Evolutionary conservation across 805 yeast genomes (phyloP).

Genomic region (Kazachstania kunashirensis): DNA sequence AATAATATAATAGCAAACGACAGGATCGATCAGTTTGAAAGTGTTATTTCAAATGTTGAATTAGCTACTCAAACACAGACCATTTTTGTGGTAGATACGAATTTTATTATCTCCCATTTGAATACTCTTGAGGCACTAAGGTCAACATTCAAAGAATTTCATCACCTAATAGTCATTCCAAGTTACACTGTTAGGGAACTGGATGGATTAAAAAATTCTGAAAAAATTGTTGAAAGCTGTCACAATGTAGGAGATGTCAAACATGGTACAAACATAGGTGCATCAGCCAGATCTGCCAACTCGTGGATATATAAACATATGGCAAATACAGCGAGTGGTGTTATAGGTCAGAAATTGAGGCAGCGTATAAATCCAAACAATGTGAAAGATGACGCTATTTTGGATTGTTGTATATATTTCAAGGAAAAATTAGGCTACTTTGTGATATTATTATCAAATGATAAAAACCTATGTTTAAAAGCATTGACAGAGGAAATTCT

Average conservation of each 20-base stretch:
- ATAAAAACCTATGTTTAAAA: constrained; percentile 70
- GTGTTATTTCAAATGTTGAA: background rate
- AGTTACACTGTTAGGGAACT: constrained; percentile 60
- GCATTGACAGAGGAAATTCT: constrained; percentile 58
- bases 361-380: constrained; percentile 42
- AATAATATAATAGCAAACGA: background rate
- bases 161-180: constrained; percentile 56
- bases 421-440: constrained; percentile 32
- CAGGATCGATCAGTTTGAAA: constrained; percentile 1
- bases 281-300: constrained; percentile 59
- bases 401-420: constrained; percentile 73
- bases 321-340: constrained; percentile 40
- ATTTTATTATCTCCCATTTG: constrained; percentile 66
- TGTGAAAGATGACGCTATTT: constrained; percentile 67
- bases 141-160: constrained; percentile 32
- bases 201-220: constrained; percentile 65
- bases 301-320: constrained; percentile 64
- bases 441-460: constrained; percentile 68
- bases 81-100: constrained; percentile 68
- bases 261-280: background rate
- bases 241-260: background rate
- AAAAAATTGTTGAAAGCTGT: constrained; percentile 7
- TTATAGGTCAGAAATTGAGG: constrained; percentile 54
- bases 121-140: constrained; percentile 45
- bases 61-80: constrained; percentile 15